Base-by-base conservation (phyloP, 495 filamentous ascomycete genomes). In the Aspergillus baeticus region DNA sequence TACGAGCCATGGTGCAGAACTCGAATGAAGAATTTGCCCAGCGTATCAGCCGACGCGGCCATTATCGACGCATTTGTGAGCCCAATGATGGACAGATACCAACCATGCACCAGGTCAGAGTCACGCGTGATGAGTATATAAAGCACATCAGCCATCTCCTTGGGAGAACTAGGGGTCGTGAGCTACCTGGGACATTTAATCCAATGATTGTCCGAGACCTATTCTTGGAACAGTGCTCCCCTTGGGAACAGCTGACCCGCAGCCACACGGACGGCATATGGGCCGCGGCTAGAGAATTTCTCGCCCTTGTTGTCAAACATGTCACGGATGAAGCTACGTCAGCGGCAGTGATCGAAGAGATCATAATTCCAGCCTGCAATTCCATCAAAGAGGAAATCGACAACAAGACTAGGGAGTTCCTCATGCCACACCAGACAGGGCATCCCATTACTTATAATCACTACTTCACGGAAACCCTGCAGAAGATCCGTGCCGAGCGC, bases 1-100 rank as follows among this genome's bases (percentile, higher is more conserved):
- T 89, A 17, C 80, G 87, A 17, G 84, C 85, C 0, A 69, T 83
- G 1, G 67, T 87, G 6, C 84, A 88, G 44, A 81, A 83, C 31
- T 62, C 78, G 29, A 83, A 83, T 54, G 51, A 60, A 33, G 65
- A 77, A 0, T 89, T 89, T 52, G 72, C 81, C 0, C 55, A 75
- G 3, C 50, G 70, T 0, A 77, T 89, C 41, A 44, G 57, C 0
- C 51, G n/a, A 1, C 54, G 52, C 17, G 84, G 84, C 1, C 81
- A 86, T 51, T 53, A 49, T 5, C 64, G 68, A 6, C 42, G 59
- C 2, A 54, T 67, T n/a, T 17, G 2, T 20, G 36, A 35, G 42
- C 36, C 43, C 23, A 34, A 42, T 56, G 45, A n/a, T 36, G 17
- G 49, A 11, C 2, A 14, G 5, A 36, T 5, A n/a, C n/a, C n/a